Evolutionary conservation across 768 basidiomycete genomes (phyloP), one percentile per base, ranked within the genome.

Genomic region (Podaxis sp.): DNA sequence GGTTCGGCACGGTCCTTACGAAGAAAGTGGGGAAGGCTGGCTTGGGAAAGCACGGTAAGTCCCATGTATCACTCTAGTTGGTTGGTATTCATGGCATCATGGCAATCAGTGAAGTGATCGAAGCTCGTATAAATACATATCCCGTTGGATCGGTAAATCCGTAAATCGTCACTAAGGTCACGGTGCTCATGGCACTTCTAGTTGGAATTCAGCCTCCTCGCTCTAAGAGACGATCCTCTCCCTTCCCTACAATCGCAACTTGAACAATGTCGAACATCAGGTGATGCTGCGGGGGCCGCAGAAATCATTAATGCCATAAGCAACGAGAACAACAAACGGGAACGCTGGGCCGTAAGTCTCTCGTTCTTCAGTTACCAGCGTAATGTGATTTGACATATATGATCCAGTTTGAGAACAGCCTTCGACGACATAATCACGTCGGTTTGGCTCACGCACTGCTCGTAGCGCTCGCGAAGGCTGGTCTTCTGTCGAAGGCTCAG

Each of bases 201-300:
- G 94, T 81, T 96, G 58, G 93, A 96, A 72, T 98, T 98, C 79
- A 95, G 90, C 74, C 84, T 98, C 39, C 85, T 97, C 39, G 94
- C 93, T 5, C 78, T 99, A 49, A 88, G 90, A 59, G 87, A 90
- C 48, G 91, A 94, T 71, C 90, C 93, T 33, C 68, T 97, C 26
- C 91, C 91, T 12, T 69, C 74, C 4, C 81, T 98, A 24, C 83
- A 87, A 71, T 70, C 79, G 24, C 85, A 88, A 55, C 73, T 95
- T 24, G 74, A 80, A 56, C 76, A 74, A 65, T 75, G 75, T 57
- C 87, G 82, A 70, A 72, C 69, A 64, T 72, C 76, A 61, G 75
- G 81, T 64, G 67, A 81, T 68, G 71, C 73, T 19, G 67, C 75
- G 11, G 77, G 79, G 64, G 84, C 82, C 13, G 80, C 79, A 19